Percentiles rank a stretch among this genome's conserved stretches.
phyloP scores from a whole-genome alignment of 2,329 filamentous ascomycete species.

The Penicillium verrucosum region DNA sequence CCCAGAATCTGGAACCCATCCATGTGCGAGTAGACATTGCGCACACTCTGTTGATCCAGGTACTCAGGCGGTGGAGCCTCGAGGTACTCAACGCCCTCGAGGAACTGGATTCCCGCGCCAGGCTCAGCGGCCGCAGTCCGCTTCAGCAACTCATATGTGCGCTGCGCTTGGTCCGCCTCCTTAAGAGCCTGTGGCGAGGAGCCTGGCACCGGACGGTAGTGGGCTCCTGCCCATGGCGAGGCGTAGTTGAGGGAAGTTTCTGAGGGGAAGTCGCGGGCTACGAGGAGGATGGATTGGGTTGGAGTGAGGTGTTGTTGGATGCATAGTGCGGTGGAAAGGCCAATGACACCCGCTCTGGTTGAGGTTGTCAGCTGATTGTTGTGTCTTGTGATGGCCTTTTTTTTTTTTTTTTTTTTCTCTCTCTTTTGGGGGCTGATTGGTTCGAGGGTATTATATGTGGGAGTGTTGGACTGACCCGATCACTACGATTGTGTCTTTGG shows the following conservation, averaged over 20 bases:
- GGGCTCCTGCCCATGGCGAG: conserved; percentile 48
- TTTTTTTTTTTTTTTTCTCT: neutral
- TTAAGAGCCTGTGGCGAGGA: conserved; percentile 33
- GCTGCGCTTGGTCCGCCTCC: conserved; percentile 38
- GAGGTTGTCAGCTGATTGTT: conserved; percentile 2
- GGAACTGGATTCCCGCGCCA: conserved; percentile 36
- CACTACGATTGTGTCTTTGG: conserved; percentile 36
- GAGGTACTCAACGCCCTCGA: conserved; percentile 44
- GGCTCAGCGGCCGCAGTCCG: conserved; percentile 33
- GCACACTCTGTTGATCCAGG: conserved; percentile 26
- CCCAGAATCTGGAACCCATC: conserved; percentile 37
- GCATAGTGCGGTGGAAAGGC: conserved; percentile 37
- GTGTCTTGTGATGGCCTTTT: neutral
- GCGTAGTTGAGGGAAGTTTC: conserved; percentile 45
- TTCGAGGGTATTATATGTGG: neutral
- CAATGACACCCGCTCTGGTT: conserved; percentile 41
- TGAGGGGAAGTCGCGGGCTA: conserved; percentile 42
- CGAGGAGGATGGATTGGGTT: conserved; percentile 36
- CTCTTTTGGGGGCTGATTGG: neutral
- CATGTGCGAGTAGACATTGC: conserved; percentile 30
- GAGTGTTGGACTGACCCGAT: conserved; percentile 30
- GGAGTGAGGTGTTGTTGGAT: conserved; percentile 31
- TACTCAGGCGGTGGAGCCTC: conserved; percentile 39
- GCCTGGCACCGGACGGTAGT: conserved; percentile 47
- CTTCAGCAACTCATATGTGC: conserved; percentile 41